Evolutionary conservation across 352 stramenopile species (phyloP).

Genomic region (Paralagenidium karlingii): DNA sequence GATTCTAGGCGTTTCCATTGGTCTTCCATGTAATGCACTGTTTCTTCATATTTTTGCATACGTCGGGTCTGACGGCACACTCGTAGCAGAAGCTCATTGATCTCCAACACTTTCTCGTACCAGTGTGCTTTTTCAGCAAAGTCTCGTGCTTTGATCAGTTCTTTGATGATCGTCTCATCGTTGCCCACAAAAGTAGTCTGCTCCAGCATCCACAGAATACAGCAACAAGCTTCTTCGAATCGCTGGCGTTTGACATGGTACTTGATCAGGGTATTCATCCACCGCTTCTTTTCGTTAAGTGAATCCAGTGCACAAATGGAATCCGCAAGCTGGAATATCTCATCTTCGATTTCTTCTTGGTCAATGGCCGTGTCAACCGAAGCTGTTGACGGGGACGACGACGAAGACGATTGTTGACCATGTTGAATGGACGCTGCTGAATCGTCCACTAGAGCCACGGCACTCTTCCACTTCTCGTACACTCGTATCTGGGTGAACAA

Average conservation of each 20-base stretch:
- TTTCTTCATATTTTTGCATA: slow-evolving; percentile 35
- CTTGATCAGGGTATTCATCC: slow-evolving; percentile 40
- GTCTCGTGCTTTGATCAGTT: slow-evolving; percentile 22
- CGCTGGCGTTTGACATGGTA: slow-evolving; percentile 25
- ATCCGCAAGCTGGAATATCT: slow-evolving; percentile 21
- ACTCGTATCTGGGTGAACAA: slow-evolving; percentile 39
- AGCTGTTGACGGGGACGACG: no score
- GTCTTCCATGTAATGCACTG: not conserved
- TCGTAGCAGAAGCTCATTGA: slow-evolving; percentile 33
- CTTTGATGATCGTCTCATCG: slow-evolving; percentile 14
- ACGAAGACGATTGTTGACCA: no score
- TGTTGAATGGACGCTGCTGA: slow-evolving; percentile 5
- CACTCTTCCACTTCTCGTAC: slow-evolving; percentile 36
- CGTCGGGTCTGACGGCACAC: slow-evolving; percentile 16
- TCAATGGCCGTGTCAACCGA: no score
- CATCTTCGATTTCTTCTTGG: slow-evolving; percentile 60
- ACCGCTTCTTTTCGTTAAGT: slow-evolving; percentile 37
- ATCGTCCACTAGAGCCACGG: slow-evolving; percentile 12
- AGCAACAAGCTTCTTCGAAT: slow-evolving; percentile 47
- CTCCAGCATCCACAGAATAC: slow-evolving; percentile 12
- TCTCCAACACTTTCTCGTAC: slow-evolving; percentile 32
- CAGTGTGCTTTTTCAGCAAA: slow-evolving; percentile 30
- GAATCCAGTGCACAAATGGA: slow-evolving; percentile 47
- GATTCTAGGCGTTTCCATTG: no score
- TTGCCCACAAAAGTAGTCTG: no score